Conservation (phyloP, 768 basidiomycete genomes). For the Hirschioporus abietinus region DNA sequence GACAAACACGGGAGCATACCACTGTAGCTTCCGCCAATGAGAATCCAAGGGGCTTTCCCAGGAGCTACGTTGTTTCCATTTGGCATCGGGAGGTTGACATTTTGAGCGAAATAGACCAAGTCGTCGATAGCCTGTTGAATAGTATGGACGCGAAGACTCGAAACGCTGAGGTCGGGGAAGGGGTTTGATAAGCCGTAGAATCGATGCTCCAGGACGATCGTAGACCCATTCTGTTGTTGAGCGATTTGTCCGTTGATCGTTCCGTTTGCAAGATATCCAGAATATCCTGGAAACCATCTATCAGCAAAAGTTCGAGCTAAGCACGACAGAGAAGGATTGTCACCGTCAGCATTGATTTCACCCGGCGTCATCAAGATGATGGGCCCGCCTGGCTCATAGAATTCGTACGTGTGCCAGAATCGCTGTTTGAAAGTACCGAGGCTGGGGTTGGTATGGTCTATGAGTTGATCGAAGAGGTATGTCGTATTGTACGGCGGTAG, state of each 20-base stretch:
- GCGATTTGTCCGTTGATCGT: conserved; percentile 63
- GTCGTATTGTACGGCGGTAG: conserved; percentile 28
- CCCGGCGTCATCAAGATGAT: conserved; percentile 65
- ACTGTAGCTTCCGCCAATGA: conserved; percentile 39
- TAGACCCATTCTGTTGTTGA: conserved; percentile 58
- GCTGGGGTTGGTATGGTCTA: conserved; percentile 51
- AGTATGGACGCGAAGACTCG: conserved; percentile 55
- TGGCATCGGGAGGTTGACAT: conserved; percentile 62
- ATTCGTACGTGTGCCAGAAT: conserved; percentile 67
- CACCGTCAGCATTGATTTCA: conserved; percentile 48
- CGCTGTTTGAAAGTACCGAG: conserved; percentile 75
- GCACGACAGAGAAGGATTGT: not conserved
- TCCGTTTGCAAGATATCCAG: conserved; percentile 55
- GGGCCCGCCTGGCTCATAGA: conserved; percentile 52
- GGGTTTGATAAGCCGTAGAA: conserved; percentile 76
- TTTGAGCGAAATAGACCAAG: conserved; percentile 63
- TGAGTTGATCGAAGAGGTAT: conserved; percentile 50
- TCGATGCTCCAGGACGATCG: conserved; percentile 58
- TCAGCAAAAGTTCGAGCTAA: not conserved
- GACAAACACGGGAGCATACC: conserved; percentile 14
- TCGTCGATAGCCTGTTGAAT: conserved; percentile 75
- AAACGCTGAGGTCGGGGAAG: conserved; percentile 48
- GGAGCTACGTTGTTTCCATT: conserved; percentile 56
- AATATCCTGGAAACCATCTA: conserved; percentile 18
- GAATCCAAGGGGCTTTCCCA: conserved; percentile 37